A percentile compares a stretch with the other conserved stretches of the same genome.
Conservation (phyloP, 768 basidiomycete species). For the Russula dissimulans region DNA sequence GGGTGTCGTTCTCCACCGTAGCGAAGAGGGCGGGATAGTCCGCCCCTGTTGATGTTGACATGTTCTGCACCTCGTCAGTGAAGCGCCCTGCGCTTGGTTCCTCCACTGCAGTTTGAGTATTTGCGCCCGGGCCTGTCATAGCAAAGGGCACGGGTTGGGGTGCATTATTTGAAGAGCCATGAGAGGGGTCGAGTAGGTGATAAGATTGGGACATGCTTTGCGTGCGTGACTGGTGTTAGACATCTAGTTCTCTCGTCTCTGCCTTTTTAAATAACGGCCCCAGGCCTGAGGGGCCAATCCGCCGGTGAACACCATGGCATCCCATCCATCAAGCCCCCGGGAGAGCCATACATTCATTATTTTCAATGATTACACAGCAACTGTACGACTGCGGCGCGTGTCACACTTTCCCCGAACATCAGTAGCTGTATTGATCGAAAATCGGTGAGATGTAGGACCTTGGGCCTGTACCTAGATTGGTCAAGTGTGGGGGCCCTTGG, state of each 20-base stretch:
- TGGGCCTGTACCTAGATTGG: too few species aligned
- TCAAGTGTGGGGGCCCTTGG: too few species aligned
- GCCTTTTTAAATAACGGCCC: not conserved
- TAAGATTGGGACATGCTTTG: slow-evolving; percentile 6
- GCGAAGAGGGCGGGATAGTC: not conserved
- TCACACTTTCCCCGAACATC: not conserved
- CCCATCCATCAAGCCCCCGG: not conserved
- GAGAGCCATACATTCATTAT: not conserved
- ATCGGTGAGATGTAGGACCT: too few species aligned
- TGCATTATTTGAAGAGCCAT: not conserved
- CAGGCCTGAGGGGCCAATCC: not conserved
- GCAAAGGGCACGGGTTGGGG: not conserved
- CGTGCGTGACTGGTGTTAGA: not conserved
- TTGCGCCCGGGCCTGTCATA: not conserved
- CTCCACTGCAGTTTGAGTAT: not conserved
- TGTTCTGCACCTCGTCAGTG: not conserved
- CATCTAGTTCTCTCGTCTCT: not conserved
- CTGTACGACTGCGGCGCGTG: not conserved
- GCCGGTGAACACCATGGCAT: not conserved
- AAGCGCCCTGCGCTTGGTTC: not conserved
- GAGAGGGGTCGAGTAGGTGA: not conserved
- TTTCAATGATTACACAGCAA: not conserved
- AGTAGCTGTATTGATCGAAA: not conserved
- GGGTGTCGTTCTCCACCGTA: not conserved
- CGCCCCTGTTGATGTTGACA: not conserved